Percentiles rank a stretch among this genome's conserved stretches.
These are phyloP conservation scores for Monascus ruber DNA, from an alignment of 2,329 filamentous ascomycete species.

Conservation along the genomic window DNA sequence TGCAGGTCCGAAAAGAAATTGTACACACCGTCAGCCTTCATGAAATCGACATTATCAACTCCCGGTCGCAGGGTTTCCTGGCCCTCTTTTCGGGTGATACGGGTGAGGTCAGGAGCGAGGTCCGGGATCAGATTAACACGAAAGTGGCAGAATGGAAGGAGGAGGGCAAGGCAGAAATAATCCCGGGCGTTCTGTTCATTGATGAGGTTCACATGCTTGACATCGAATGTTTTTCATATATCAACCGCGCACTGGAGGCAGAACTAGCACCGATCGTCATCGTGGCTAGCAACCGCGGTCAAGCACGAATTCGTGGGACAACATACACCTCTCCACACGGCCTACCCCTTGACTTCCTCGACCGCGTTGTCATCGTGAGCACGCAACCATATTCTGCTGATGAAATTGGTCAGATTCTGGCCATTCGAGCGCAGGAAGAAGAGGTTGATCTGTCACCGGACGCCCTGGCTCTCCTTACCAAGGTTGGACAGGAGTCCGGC, in stretches of 20 bases:
- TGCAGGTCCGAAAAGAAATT: constrained; percentile 94
- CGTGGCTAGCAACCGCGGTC: constrained; percentile 95
- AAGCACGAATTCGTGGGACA: constrained; percentile 84
- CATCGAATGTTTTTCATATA: constrained; percentile 97
- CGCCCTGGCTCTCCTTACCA: constrained; percentile 82
- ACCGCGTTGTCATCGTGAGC: constrained; percentile 91
- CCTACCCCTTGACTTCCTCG: constrained; percentile 86
- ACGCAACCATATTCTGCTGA: constrained; percentile 73
- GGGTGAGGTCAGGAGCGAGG: constrained; percentile 92
- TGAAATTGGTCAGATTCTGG: constrained; percentile 84
- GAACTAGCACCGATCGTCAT: constrained; percentile 95
- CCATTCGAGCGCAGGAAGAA: constrained; percentile 88
- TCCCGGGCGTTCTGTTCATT: constrained; percentile 93
- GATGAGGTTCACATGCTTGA: constrained; percentile 99
- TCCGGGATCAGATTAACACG: constrained; percentile 97
- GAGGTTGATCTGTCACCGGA: constrained; percentile 86
- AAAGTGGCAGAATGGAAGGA: constrained; percentile 99
- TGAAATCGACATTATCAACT: constrained; percentile 99
- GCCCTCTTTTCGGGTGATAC: constrained; percentile 97
- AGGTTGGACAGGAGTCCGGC: constrained; percentile 87
- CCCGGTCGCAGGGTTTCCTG: constrained; percentile 92
- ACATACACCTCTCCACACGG: constrained; percentile 90
- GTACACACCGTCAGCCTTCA: constrained; percentile 94
- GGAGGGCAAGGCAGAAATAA: constrained; percentile 96
- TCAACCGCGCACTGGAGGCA: constrained; percentile 92